Percentiles rank a stretch among this genome's conserved stretches.
These are phyloP conservation scores for Mediolabrus comicus DNA, from an alignment of 108 stramenopile genomes.

Conservation along the genomic window DNA sequence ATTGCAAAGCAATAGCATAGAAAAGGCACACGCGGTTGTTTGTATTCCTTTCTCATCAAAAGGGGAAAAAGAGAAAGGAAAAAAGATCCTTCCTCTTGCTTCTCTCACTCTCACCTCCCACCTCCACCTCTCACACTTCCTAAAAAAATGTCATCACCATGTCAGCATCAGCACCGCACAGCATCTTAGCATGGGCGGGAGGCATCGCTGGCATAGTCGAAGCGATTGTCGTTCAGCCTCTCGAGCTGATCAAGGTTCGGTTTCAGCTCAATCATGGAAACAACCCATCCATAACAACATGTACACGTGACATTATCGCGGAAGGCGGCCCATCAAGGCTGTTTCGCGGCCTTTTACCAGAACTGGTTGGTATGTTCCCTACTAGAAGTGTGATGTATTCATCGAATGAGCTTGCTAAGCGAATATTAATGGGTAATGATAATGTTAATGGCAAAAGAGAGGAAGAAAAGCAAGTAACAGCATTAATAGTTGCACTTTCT, in stretches of 20 bases:
- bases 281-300: neutral
- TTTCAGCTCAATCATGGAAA: slow-evolving; percentile 19
- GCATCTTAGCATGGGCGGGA: slow-evolving; percentile 16
- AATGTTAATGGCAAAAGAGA: neutral
- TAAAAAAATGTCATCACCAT: no score
- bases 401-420: slow-evolving; percentile 15
- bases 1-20: no score
- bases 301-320: slow-evolving; percentile 2
- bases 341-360: slow-evolving; percentile 18
- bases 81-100: no score
- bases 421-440: neutral
- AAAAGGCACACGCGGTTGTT: no score
- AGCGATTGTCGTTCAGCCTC: slow-evolving; percentile 6
- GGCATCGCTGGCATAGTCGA: slow-evolving; percentile 21
- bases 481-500: neutral
- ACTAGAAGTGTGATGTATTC: slow-evolving; percentile 25
- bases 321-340: slow-evolving; percentile 8
- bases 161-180: slow-evolving; percentile 14
- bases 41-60: no score
- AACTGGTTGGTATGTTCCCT: slow-evolving; percentile 20
- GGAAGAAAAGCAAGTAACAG: neutral
- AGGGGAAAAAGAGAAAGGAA: no score
- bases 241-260: slow-evolving; percentile 20
- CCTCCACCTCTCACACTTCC: no score
- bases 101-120: no score